These are phyloP conservation scores for Flagelloscypha sp. DNA, from an alignment of 768 basidiomycete genomes.

Conservation along the genomic window DNA sequence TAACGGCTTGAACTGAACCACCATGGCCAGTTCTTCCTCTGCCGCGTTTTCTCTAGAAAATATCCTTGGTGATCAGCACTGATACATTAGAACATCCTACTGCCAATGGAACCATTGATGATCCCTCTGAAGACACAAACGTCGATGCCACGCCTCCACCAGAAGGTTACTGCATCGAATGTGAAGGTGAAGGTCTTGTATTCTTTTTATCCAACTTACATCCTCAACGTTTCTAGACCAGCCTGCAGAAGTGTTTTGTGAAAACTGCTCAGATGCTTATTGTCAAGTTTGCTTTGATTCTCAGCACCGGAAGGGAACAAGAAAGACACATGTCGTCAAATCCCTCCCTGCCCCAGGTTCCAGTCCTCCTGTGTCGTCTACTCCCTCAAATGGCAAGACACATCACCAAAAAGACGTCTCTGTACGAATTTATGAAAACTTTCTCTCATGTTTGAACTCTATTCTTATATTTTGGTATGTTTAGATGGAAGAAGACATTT, in stretches of 20 bases:
- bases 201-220: slow-evolving; percentile 2
- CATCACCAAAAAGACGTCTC: no score
- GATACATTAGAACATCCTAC: slow-evolving; percentile 54
- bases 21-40: no score
- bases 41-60: slow-evolving; percentile 53
- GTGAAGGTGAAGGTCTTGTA: slow-evolving; percentile 58
- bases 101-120: slow-evolving; percentile 22
- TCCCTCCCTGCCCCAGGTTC: slow-evolving; percentile 34
- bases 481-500: no score
- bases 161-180: slow-evolving; percentile 75
- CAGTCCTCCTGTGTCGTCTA: no score
- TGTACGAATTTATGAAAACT: no score
- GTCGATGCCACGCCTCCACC: slow-evolving; percentile 46
- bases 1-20: no score
- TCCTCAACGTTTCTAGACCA: slow-evolving; percentile 47
- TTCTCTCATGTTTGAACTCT: no score
- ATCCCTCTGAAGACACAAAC: slow-evolving; percentile 52
- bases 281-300: slow-evolving; percentile 84
- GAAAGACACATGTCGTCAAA: slow-evolving; percentile 55
- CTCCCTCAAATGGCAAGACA: no score
- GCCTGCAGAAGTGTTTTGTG: slow-evolving; percentile 68
- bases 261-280: slow-evolving; percentile 62
- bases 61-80: slow-evolving; percentile 58
- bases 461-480: no score
- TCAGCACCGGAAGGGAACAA: slow-evolving; percentile 74